Percentiles rank a stretch among this genome's conserved stretches.
phyloP scores from a whole-genome alignment of 495 filamentous ascomycete genomes.

The Aspergillus bridgeri region DNA sequence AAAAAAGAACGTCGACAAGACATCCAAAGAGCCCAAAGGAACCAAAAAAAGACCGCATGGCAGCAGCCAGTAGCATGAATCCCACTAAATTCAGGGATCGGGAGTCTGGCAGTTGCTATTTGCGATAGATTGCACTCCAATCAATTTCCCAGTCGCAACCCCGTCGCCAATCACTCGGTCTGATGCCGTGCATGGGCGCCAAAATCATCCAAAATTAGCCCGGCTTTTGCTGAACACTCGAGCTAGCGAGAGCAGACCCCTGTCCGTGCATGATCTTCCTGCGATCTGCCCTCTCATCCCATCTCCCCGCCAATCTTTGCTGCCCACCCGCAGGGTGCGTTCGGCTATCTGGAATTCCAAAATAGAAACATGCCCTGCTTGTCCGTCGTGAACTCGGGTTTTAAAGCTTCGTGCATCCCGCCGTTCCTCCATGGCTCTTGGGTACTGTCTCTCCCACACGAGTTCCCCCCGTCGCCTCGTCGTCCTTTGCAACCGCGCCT shows the following conservation, averaged over 20 bases:
- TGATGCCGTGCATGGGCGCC: constrained; percentile 17
- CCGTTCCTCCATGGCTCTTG: constrained; percentile 18
- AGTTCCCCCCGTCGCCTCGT: constrained; percentile 20
- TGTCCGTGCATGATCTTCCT: constrained; percentile 4
- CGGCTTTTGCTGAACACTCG: neutral
- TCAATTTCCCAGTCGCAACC: constrained; percentile 12
- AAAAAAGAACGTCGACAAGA: neutral
- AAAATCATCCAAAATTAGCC: constrained; percentile 30
- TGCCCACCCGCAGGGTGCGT: constrained; percentile 1
- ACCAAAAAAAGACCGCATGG: neutral
- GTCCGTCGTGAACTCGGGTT: constrained; percentile 5
- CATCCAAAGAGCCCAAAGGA: neutral
- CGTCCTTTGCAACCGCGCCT: constrained; percentile 23
- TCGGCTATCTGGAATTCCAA: constrained; percentile 18
- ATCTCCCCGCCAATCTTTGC: constrained; percentile 12
- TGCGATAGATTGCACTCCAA: constrained; percentile 13
- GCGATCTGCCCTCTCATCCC: constrained; percentile 16
- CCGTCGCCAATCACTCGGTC: constrained; percentile 14
- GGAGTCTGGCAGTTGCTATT: constrained; percentile 2
- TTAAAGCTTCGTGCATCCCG: constrained; percentile 33
- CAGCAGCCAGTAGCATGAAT: constrained; percentile 2
- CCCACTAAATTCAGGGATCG: neutral
- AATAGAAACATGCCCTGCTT: constrained; percentile 24
- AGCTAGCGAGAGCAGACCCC: constrained; percentile 5
- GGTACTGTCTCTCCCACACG: constrained; percentile 12